Evolutionary conservation across 495 filamentous ascomycete genomes (phyloP), one percentile per base, ranked within the genome.

Genomic region (Aspergillus asperescens): DNA sequence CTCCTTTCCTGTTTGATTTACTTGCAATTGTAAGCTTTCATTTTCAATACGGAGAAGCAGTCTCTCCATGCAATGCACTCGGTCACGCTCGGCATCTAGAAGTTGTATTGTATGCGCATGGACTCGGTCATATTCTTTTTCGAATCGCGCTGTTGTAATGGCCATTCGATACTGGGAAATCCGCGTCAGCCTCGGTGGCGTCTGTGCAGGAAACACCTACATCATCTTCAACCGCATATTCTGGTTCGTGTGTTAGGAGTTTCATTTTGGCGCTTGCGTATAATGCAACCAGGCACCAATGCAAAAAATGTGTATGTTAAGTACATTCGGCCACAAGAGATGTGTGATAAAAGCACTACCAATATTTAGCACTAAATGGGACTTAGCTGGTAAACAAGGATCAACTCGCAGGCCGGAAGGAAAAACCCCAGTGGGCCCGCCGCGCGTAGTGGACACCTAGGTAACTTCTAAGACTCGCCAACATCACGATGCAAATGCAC

Each of bases 41-140:
- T 85, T 85, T 48, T 95, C 87, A 53, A 89, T 81, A 47, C 85
- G 77, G 24, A 87, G 72, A 28, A 92, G 59, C 15, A 90, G 64
- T 41, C 83, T 72, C 39, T 86, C 80, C 55, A 92, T 71, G 43
- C 81, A 78, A 32, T 84, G 60, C 52, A 81, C 71, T 8, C 90
- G 81, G 20, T 75, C 71, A 46, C 78, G 79, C 64, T 96, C 90
- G 31, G 84, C 75, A 63, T 86, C 84, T 45, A 80, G 65, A 35
- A 91, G 61, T 10, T 82, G 62, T 35, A 84, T 73, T 18, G 83
- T 73, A 39, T 80, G 70, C 45, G 79, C 77, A 35, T 77, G 62
- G 53, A 73, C 76, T 39, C 74, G 74, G 48, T 84, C 79, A 60
- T 90, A 87, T 57, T 81, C 80, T 20, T 81, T 70, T 59, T 95